Conservation (phyloP, 164 flowering plant species). For the Umbilicus rupestris region DNA sequence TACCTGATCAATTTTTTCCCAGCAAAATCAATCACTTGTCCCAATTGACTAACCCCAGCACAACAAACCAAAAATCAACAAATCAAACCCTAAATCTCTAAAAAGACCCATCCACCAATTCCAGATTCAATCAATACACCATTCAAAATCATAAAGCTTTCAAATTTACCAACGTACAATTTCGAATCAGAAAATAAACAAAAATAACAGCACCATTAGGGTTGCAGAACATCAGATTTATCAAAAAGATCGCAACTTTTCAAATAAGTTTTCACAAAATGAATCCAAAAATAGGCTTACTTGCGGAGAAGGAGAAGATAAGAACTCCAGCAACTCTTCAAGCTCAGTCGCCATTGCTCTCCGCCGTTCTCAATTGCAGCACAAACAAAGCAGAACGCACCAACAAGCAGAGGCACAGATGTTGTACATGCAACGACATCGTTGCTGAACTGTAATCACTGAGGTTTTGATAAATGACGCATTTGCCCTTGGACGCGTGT, state of each 20-base stretch:
- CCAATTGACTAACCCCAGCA: background rate
- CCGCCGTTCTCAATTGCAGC: conserved; percentile 1
- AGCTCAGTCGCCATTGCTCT: conserved; percentile 69
- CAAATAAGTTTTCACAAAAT: background rate
- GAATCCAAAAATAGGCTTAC: conserved; percentile 28
- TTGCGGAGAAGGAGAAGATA: conserved; percentile 69
- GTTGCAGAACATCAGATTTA: background rate
- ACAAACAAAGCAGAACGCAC: background rate
- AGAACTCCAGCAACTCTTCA: conserved; percentile 67
- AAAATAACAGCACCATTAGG: background rate
- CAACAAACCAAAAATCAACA: background rate
- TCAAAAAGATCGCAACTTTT: too few species aligned
- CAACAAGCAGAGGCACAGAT: background rate
- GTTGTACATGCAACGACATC: background rate
- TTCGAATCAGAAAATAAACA: background rate
- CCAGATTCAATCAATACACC: background rate
- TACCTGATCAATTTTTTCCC: conserved; percentile 27
- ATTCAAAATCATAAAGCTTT: background rate
- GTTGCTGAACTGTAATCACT: background rate
- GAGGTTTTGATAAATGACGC: background rate
- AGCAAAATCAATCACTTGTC: background rate
- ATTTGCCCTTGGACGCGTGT: background rate
- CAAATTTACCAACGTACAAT: background rate
- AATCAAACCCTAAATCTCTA: background rate
- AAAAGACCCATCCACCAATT: background rate